Evolutionary conservation across 768 basidiomycete genomes (phyloP), one percentile per base, ranked within the genome.

Genomic region (Crassisporium funariophilum): DNA sequence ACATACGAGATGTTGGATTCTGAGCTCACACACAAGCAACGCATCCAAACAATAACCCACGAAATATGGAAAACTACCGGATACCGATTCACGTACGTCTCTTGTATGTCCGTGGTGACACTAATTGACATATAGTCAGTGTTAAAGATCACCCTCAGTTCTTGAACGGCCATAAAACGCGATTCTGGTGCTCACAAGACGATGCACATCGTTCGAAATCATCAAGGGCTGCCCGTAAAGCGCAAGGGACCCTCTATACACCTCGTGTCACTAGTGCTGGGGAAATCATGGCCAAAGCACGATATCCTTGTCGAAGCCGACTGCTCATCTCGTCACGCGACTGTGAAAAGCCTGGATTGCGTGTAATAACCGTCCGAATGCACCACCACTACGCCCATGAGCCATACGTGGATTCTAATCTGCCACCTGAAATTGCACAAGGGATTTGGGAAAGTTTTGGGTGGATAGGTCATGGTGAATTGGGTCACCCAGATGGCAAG

Each of bases 131-230:
- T 53, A 20, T 5, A 27, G 19, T 38, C 55, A 78, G 76, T 7
- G 71, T 77, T 9, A 77, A 77, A 51, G 77, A 78, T 55, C 76
- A 78, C 47, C 76, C 75, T 12, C 70, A 64, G 10, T 64, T 72
- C 29, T 72, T 70, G 29, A 66, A 68, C 45, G 77, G 76, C 7
- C 72, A 77, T 57, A 79, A 77, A 53, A 78, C 74, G 16, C 68
- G 75, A 23, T 66, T 75, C 13, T 76, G 75, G 74, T 79, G 76
- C 60, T 76, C 75, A 7, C 77, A 77, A 49, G 77, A 79, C 49
- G 68, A 70, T 41, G 69, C 70, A 13, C 71, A 76, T 47, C 67
- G 68, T 43, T 69, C 65, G 5, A 76, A 75, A 54, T 61, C 67
- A 15, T 64, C 64, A 5, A 59, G 65, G 47, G 56, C 59, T 16